phyloP scores from a whole-genome alignment of 1,139 yeast species.

The Hyphopichia fennica region DNA sequence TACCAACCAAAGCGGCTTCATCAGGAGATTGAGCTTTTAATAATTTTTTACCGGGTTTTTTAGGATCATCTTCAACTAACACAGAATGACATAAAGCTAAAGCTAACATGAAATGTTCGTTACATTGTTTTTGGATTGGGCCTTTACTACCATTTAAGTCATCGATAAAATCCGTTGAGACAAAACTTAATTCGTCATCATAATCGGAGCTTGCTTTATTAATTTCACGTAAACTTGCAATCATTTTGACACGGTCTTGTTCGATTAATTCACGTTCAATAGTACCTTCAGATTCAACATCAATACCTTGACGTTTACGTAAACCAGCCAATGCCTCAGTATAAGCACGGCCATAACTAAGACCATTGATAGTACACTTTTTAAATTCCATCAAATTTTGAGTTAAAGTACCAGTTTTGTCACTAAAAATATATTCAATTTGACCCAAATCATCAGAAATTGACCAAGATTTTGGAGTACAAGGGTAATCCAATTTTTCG shows the following conservation, averaged over 20 bases:
- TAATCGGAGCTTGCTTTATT: slow-evolving; percentile 22
- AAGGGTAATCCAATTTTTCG: slow-evolving; percentile 52
- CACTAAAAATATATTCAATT: slow-evolving; percentile 61
- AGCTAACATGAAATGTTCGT: slow-evolving; percentile 52
- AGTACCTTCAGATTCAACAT: slow-evolving; percentile 48
- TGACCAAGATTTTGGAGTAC: slow-evolving; percentile 63
- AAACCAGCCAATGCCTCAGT: slow-evolving; percentile 63
- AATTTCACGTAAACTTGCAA: slow-evolving; percentile 20
- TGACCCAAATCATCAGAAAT: slow-evolving; percentile 68
- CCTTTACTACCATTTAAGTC: slow-evolving; percentile 33
- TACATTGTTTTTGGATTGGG: slow-evolving; percentile 32
- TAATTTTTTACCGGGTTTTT: slow-evolving; percentile 32
- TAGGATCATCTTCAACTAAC: slow-evolving; percentile 47
- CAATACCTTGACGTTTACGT: slow-evolving; percentile 54
- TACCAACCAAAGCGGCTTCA: slow-evolving; percentile 63
- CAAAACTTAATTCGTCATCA: slow-evolving; percentile 47
- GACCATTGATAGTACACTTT: slow-evolving; percentile 57
- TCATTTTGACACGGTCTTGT: slow-evolving; percentile 41
- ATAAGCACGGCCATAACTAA: slow-evolving; percentile 58
- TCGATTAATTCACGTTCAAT: slow-evolving; percentile 39
- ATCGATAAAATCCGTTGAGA: slow-evolving; percentile 45
- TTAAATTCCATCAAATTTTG: slow-evolving; percentile 64
- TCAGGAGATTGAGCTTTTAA: slow-evolving; percentile 66
- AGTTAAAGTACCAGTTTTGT: slow-evolving; percentile 61
- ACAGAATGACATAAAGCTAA: slow-evolving; percentile 64